Base-by-base conservation (phyloP, 2,329 filamentous ascomycete genomes). In the Neofusicoccum cordaticola region DNA sequence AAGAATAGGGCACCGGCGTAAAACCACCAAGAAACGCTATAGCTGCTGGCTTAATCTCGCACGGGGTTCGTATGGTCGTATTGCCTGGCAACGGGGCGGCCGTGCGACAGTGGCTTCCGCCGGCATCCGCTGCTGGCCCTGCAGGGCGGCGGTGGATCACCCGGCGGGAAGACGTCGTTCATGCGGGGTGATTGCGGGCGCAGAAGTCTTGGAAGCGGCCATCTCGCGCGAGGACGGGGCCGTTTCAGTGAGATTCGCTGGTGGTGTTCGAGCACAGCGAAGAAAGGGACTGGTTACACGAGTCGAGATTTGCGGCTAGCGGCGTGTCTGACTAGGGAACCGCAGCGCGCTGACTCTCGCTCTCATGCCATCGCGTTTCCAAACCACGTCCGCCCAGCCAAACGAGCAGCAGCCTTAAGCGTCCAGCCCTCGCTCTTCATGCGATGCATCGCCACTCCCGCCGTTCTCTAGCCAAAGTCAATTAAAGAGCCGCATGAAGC, bases 71-170 rank as follows among this genome's bases (percentile, higher is more conserved):
- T 45, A 37, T n/a, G 19, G 7, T 57, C 39, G 53, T 57, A 57
- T 60, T 34, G n/a, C 56, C 47, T 15, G 56, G 27, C 50, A 37
- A 45, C 4, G 41, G 41, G 11, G 42, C 12, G 22, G 15, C 41
- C 39, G 53, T 31, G 53, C 53, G 41, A 45, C 53, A 27, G 22
- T 58, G 53, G 53, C 27, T 47, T 60, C 56, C 56, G 56, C 31
- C 44, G 31, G 27, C 56, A 47, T 47, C 41, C 56, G 56, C n/a
- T 39, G 56, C 39, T 35, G 56, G 56, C 56, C 39, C 31, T 60
- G 15, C 56, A 60, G 7, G 42, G 56, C 42, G 15, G 27, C 41
- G n/a, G 42, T 19, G 17, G 41, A 47, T 47, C 56, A 37, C 9
- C 56, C 56, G 56, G 13, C 27, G 15, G 31, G 27, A n/a, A 13